Evolutionary conservation across 768 basidiomycete species (phyloP), one percentile per base, ranked within the genome.

Genomic region (Russula sp.): DNA sequence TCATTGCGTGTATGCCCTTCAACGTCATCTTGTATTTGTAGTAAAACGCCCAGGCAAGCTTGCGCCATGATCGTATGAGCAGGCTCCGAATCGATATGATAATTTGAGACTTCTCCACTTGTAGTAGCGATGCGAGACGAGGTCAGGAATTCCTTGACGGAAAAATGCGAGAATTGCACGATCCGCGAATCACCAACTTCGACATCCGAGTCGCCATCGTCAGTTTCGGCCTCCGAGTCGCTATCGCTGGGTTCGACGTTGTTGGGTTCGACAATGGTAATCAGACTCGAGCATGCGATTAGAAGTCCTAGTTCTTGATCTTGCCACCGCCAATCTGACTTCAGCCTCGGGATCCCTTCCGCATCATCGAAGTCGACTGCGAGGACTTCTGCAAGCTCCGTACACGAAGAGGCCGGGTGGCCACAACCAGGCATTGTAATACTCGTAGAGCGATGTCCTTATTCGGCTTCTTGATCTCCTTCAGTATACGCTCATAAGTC

Each of bases 401-500:
- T 38, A 44, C 56, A 18, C 40, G 18, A 57, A 57, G 56, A 1
- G 56, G 56, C 20, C 56, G 56, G 28, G 18, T 14, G 3, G 56
- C 40, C 1, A 44, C 56, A 9, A 26, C 40, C 4, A 57, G 26
- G 20, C 40, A 57, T 57, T 57, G 40, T 2, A 57, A 44, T 2
- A 57, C 10, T 3, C 38, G 40, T 18, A 1, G 40, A 20, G 40
- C 28, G 28, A 30, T 2, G 28, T 5, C 3, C 13, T 28, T 20
- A 2, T 28, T 57, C 10, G 40, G 26, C 26, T 13, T 57, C 9
- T 28, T 42, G 16, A 57, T 57, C 0, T 28, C 56, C 16, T 2
- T 26, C 18, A 57, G 26, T 20, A 57, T 24, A 2, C 56, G 56
- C 56, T 42, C 38, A 11, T 57, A 57, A 2, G 56, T 57, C 40